Conservation (phyloP, 257 asterid species). For the Nicotiana undulata region DNA sequence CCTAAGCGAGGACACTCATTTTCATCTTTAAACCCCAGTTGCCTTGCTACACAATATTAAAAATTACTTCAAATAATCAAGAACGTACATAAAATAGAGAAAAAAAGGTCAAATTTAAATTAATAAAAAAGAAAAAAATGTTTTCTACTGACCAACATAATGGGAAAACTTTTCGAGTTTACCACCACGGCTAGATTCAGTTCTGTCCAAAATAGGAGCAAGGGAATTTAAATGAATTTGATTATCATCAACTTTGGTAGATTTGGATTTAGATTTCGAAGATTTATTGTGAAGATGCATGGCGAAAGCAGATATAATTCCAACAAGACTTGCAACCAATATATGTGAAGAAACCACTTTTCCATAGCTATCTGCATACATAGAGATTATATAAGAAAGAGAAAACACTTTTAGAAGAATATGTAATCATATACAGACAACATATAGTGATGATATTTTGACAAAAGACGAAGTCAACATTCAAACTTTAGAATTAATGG, state of each 20-base stretch:
- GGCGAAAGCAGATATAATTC: slow-evolving; percentile 39
- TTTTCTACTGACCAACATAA: slow-evolving; percentile 63
- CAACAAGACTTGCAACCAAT: slow-evolving; percentile 40
- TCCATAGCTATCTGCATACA: not conserved
- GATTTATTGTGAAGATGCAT: slow-evolving; percentile 45
- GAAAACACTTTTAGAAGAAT: not conserved
- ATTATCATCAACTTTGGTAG: slow-evolving; percentile 13
- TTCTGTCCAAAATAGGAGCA: slow-evolving; percentile 47
- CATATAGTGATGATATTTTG: not conserved
- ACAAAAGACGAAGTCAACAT: not conserved
- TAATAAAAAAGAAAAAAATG: not conserved
- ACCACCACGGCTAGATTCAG: slow-evolving; percentile 47
- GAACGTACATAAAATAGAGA: not conserved
- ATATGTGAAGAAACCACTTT: slow-evolving; percentile 9
- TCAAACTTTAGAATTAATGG: not conserved
- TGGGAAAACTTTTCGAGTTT: slow-evolving; percentile 63
- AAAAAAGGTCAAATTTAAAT: not conserved
- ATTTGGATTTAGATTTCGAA: slow-evolving; percentile 12
- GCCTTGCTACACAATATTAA: slow-evolving; percentile 46
- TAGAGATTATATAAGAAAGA: not conserved
- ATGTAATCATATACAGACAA: too few relatives aligned
- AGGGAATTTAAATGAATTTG: slow-evolving; percentile 16
- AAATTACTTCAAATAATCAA: not conserved
- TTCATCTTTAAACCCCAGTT: slow-evolving; percentile 67
- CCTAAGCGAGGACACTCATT: slow-evolving; percentile 51